Base-by-base conservation (phyloP, 257 asterid genomes). In the Rhazya stricta region DNA sequence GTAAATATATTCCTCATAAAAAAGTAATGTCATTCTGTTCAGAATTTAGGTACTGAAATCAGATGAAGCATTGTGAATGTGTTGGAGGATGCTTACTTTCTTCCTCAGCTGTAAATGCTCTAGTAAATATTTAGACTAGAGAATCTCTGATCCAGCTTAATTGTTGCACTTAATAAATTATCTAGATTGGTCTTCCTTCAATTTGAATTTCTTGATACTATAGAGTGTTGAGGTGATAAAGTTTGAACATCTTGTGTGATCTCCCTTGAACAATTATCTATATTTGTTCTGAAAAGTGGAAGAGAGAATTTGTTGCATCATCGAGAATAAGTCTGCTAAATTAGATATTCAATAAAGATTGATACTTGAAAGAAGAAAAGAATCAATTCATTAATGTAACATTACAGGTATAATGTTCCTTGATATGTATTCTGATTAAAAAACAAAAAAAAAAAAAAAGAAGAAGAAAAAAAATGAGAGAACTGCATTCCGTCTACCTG, bases 1-100 rank as follows among this genome's bases (percentile, higher is more conserved):
- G 79, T 86, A 77, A 77, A 81, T 80, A 74, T 80, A 48, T 77
- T 58, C 69, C 73, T 45, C 46, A 18, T 21, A 29, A 53, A 58
- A 65, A 9, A 51, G 43, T 37, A 46, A 45, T 12, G 45, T 58
- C 30, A 15, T 62, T 51, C 37, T n/a, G 29, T 51, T 19, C 1
- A n/a, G 6, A 23, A 71, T 61, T 29, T 76, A 25, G 69, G 62
- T 43, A 8, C 56, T 18, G 16, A 15, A 13, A 54, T 46, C 67
- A 9, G 56, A 39, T 56, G 69, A 67, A 54, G 37, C 32, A 41
- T 37, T 12, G 45, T 0, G 23, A 53, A n/a, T 50, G 37, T 36
- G 0, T 45, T 45, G 12, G 7, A 45, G 1, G 23, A 36, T 21
- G 10, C 18, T 67, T 41, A 0, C 54, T 56, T n/a, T 18, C 0